phyloP scores from a whole-genome alignment of 257 asterid genomes.

The Jasminum sambac region DNA sequence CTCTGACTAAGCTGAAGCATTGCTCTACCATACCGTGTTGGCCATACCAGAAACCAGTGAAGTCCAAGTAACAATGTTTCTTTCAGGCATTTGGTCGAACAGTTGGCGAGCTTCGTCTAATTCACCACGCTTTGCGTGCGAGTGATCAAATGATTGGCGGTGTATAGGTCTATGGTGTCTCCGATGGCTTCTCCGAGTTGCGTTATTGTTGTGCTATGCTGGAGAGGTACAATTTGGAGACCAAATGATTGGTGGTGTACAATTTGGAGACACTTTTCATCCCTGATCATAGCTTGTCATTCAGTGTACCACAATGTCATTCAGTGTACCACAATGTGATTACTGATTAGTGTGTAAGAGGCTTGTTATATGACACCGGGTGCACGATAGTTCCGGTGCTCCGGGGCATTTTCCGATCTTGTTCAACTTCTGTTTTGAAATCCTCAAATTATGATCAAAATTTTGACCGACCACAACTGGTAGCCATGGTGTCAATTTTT shows the following conservation, averaged over 20 bases:
- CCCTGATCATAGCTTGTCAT: neutral
- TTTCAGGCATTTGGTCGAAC: constrained; percentile 62
- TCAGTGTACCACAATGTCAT: too few species aligned
- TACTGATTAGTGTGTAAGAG: too few species aligned
- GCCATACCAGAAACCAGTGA: constrained; percentile 71
- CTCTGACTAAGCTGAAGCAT: constrained; percentile 53
- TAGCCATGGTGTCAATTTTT: too few species aligned
- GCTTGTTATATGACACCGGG: too few species aligned
- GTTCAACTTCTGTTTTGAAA: too few species aligned
- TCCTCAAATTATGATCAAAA: too few species aligned
- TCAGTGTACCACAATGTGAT: too few species aligned
- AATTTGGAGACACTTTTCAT: neutral
- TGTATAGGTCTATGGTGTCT: constrained; percentile 29
- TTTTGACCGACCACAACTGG: too few species aligned
- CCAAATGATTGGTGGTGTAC: too few species aligned
- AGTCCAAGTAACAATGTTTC: constrained; percentile 73
- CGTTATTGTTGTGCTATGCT: constrained; percentile 1
- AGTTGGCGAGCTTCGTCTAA: constrained; percentile 45
- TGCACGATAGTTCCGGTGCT: too few species aligned
- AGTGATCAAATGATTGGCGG: constrained; percentile 50
- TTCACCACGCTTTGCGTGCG: constrained; percentile 55
- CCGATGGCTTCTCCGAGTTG: constrained; percentile 22
- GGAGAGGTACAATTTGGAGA: too few species aligned
- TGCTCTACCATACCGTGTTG: constrained; percentile 41
- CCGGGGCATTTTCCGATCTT: too few species aligned